phyloP scores from a whole-genome alignment of 371 early-diverging fungal species.

The Chytridiales sp. region DNA sequence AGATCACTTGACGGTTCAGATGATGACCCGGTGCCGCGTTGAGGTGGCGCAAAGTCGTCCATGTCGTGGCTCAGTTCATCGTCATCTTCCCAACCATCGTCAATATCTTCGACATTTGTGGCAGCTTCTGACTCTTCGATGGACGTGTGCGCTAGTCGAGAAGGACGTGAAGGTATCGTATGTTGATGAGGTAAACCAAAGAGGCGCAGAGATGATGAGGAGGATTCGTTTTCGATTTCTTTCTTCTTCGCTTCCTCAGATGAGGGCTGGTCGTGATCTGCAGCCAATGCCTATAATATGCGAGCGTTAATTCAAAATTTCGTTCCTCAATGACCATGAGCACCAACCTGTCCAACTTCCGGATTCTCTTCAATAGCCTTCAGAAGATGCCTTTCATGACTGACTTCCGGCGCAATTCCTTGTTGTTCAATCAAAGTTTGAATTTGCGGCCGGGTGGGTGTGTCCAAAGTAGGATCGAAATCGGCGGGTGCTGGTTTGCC shows the following conservation, averaged over 20 bases:
- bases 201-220: no score
- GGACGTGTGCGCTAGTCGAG: no score
- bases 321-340: no score
- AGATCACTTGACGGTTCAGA: conserved; percentile 30
- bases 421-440: conserved; percentile 5
- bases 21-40: neutral
- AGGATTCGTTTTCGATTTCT: no score
- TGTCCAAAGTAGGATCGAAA: conserved; percentile 23
- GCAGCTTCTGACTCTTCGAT: no score
- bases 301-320: no score
- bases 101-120: conserved; percentile 7
- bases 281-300: no score
- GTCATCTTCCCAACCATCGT: neutral
- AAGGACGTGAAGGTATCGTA: no score
- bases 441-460: conserved; percentile 17
- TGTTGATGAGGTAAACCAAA: no score
- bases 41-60: neutral
- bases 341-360: conserved; percentile 28
- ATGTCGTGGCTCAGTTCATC: neutral
- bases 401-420: conserved; percentile 21
- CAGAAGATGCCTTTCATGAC: conserved; percentile 32
- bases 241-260: no score
- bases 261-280: no score
- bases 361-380: conserved; percentile 37
- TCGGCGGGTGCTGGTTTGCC: conserved; percentile 13